phyloP scores from a whole-genome alignment of 1,284 basidiomycete species.

The Boletus sp. region DNA sequence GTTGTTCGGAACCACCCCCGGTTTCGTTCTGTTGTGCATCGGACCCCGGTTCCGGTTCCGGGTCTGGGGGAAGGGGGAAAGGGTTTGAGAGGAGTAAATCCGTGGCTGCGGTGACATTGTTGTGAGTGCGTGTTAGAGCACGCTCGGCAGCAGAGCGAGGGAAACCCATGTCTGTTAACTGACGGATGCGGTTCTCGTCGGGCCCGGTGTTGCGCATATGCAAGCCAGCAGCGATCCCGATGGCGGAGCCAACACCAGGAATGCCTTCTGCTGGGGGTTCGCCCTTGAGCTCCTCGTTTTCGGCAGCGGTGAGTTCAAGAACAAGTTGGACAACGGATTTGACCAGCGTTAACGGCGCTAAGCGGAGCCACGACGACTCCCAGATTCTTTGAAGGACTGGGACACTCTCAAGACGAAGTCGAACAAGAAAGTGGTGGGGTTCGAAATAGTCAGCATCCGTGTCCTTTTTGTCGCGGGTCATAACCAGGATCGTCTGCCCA shows the following conservation, averaged over 20 bases:
- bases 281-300: constrained; percentile 69
- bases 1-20: constrained; percentile 27
- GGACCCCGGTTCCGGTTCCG: constrained; percentile 36
- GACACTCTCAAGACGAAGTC: constrained; percentile 68
- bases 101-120: constrained; percentile 87
- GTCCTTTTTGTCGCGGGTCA: constrained; percentile 75
- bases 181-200: constrained; percentile 74
- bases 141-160: constrained; percentile 79
- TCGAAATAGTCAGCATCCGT: constrained; percentile 78
- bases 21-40: constrained; percentile 37
- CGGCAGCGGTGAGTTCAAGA: constrained; percentile 78
- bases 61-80: constrained; percentile 70
- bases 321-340: constrained; percentile 75
- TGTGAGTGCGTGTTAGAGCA: constrained; percentile 80
- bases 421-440: constrained; percentile 81
- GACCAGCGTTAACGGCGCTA: constrained; percentile 70
- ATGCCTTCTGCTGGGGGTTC: constrained; percentile 28
- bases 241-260: constrained; percentile 27
- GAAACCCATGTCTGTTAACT: constrained; percentile 97
- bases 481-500: constrained; percentile 72
- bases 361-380: constrained; percentile 80
- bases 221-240: constrained; percentile 37
- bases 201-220: constrained; percentile 47
- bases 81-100: constrained; percentile 85
- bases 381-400: constrained; percentile 73